Conservation (phyloP, 768 basidiomycete genomes). For the Inosperma sp. region DNA sequence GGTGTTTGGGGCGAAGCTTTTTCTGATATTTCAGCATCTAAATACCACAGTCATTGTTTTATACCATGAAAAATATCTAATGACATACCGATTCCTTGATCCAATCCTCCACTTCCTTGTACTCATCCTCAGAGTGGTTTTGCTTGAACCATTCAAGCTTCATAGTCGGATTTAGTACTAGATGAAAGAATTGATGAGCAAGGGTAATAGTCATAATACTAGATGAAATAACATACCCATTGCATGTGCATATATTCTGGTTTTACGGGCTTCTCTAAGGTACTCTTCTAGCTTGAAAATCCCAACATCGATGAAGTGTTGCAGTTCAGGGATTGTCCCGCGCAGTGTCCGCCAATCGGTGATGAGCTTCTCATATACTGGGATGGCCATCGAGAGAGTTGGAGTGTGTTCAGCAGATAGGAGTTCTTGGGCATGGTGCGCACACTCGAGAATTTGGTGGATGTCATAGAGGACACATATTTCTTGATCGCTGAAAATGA, state of each 20-base stretch:
- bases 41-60: too few relatives aligned
- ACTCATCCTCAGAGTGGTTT: too few relatives aligned
- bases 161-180: conserved; percentile 9
- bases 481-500: conserved; percentile 11
- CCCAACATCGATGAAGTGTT: neutral
- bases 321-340: conserved; percentile 2
- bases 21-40: too few relatives aligned
- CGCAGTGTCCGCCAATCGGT: neutral
- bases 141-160: conserved; percentile 11
- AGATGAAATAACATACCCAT: conserved; percentile 6
- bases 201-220: neutral
- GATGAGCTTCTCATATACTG: conserved; percentile 26
- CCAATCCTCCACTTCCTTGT: too few relatives aligned
- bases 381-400: conserved; percentile 27
- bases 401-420: conserved; percentile 28
- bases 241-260: conserved; percentile 5
- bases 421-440: conserved; percentile 25
- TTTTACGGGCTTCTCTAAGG: neutral
- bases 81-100: too few relatives aligned
- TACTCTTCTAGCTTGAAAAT: conserved; percentile 10
- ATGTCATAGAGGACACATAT: conserved; percentile 23
- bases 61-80: too few relatives aligned
- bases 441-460: conserved; percentile 17
- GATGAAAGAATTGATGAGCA: neutral
- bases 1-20: too few relatives aligned